A percentile compares a stretch with the other conserved stretches of the same genome.
These are phyloP conservation scores for Hirsutella thompsonii DNA, from an alignment of 2,329 filamentous ascomycete genomes.

Conservation along the genomic window DNA sequence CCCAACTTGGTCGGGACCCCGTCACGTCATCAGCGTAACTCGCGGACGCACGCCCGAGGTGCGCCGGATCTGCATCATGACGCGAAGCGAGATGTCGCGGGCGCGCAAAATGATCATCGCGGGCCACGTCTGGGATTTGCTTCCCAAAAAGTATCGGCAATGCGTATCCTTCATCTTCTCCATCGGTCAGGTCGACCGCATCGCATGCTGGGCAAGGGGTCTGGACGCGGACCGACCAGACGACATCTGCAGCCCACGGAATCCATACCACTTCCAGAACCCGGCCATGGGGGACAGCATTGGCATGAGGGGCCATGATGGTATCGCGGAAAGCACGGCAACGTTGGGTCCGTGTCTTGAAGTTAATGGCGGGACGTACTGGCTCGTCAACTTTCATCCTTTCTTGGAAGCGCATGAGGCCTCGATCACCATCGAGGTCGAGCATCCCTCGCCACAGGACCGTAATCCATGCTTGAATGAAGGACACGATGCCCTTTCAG, in stretches of 20 bases:
- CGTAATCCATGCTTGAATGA: conserved; percentile 20
- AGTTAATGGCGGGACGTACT: conserved; percentile 23
- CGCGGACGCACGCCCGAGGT: conserved; percentile 20
- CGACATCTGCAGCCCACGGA: conserved; percentile 26
- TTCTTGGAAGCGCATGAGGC: conserved; percentile 23
- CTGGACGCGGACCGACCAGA: conserved; percentile 23
- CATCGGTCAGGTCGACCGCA: conserved; percentile 18
- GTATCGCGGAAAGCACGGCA: conserved; percentile 22
- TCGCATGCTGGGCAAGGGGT: conserved; percentile 24
- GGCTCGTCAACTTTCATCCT: conserved; percentile 31
- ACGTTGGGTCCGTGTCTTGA: conserved; percentile 28
- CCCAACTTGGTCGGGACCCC: conserved; percentile 26
- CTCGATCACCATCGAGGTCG: conserved; percentile 15
- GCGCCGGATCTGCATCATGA: conserved; percentile 28
- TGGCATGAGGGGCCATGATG: conserved; percentile 17
- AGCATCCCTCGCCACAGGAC: conserved; percentile 29
- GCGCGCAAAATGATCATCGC: conserved; percentile 25
- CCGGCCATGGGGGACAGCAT: conserved; percentile 34
- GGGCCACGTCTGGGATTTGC: conserved; percentile 26
- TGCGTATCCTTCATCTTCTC: conserved; percentile 24
- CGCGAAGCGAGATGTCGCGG: conserved; percentile 18
- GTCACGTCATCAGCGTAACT: conserved; percentile 24
- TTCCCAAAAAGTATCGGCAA: conserved; percentile 19
- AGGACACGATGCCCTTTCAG: conserved; percentile 22
- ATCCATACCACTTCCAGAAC: conserved; percentile 27